Conservation (phyloP, 1,284 basidiomycete species). For the Ganoderma sp. region DNA sequence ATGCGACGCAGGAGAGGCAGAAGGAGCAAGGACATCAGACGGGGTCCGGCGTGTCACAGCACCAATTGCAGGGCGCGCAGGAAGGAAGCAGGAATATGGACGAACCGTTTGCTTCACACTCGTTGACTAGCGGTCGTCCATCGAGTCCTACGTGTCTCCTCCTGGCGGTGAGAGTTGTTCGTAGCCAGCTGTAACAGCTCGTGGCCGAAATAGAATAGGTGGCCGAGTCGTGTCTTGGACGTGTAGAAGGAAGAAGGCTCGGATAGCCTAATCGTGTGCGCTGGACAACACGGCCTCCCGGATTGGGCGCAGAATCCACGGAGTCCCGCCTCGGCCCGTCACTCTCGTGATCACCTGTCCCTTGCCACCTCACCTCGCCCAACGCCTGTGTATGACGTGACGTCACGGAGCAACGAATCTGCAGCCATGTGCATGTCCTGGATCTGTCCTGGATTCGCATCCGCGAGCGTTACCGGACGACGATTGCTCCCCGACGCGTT, state of each 20-base stretch:
- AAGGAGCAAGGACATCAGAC: constrained; percentile 15
- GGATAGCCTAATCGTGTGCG: no score
- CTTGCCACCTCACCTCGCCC: not conserved
- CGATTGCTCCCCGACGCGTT: constrained; percentile 19
- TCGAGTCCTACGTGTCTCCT: constrained; percentile 4
- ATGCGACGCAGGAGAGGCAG: constrained; percentile 11
- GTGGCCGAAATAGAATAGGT: not conserved
- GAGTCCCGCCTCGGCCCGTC: constrained; percentile 20
- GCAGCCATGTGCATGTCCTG: constrained; percentile 4
- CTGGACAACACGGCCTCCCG: no score
- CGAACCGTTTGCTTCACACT: constrained; percentile 74
- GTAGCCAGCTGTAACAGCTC: not conserved
- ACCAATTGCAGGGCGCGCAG: constrained; percentile 1
- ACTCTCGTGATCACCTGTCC: constrained; percentile 5
- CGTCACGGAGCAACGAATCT: constrained; percentile 9
- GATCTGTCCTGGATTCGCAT: constrained; percentile 32
- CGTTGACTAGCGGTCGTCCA: constrained; percentile 62
- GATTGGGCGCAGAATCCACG: no score
- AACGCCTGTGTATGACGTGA: no score
- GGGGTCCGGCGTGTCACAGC: not conserved
- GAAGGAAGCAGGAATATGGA: constrained; percentile 11
- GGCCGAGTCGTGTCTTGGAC: constrained; percentile 3
- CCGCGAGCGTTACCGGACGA: constrained; percentile 24
- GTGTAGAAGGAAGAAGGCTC: constrained; percentile 3
- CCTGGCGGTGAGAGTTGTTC: not conserved